Conservation (phyloP, 192 early-diverging fungal genomes). For the Coemansia sp. region DNA sequence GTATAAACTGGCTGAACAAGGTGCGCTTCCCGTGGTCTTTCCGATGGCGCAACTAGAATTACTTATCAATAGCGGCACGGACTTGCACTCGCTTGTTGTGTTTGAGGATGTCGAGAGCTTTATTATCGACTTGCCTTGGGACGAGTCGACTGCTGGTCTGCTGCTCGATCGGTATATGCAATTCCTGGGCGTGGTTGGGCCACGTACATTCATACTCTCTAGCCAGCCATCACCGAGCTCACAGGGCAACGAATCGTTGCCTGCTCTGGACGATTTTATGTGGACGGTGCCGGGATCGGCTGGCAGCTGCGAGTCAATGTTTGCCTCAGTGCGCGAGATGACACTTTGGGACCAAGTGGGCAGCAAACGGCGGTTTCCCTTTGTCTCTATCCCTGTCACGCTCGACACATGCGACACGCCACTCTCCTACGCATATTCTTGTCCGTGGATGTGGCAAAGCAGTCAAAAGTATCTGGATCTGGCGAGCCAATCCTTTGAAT, state of each 20-base stretch:
- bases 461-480: background rate
- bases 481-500: conserved; percentile 6
- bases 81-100: conserved; percentile 29
- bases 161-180: conserved; percentile 27
- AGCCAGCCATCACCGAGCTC: background rate
- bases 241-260: background rate
- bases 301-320: conserved; percentile 2
- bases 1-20: background rate
- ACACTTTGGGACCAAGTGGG: background rate
- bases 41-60: background rate
- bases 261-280: conserved; percentile 2
- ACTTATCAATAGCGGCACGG: background rate
- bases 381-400: conserved; percentile 24
- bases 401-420: conserved; percentile 34
- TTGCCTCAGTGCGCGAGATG: background rate
- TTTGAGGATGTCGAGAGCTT: conserved; percentile 45
- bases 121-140: conserved; percentile 30
- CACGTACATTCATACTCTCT: conserved; percentile 23
- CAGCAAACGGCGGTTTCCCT: conserved; percentile 18
- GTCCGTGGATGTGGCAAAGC: conserved; percentile 20
- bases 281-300: conserved; percentile 19
- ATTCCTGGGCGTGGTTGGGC: conserved; percentile 39
- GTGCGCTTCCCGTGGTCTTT: background rate
- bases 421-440: conserved; percentile 19
- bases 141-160: background rate